These are phyloP conservation scores for Speleostelium caveatum DNA, from an alignment of 78 protist species.

Conservation along the genomic window DNA sequence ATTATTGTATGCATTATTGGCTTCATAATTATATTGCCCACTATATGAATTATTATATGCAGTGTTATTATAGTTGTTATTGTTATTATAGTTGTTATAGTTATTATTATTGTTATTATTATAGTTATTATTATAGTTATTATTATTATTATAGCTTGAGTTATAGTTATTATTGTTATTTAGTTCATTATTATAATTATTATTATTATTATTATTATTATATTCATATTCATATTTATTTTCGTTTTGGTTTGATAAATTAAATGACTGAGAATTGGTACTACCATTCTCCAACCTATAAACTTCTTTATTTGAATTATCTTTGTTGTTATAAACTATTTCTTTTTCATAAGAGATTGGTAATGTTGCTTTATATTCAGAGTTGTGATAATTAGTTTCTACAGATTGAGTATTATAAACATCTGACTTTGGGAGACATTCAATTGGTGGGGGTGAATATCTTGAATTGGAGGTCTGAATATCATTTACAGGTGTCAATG, in stretches of 20 bases:
- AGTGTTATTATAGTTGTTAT: not conserved
- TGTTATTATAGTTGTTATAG: no score
- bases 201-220: not conserved
- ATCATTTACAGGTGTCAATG: not conserved
- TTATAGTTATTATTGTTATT: not conserved
- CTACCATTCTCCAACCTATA: not conserved
- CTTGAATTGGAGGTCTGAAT: no score
- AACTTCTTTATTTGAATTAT: no score
- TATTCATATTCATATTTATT: not conserved
- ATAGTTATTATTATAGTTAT: slow-evolving; percentile 2
- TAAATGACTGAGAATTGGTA: not conserved
- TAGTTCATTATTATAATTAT: not conserved
- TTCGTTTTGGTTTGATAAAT: not conserved
- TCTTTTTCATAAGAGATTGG: no score
- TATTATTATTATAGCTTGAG: slow-evolving; percentile 1
- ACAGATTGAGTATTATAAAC: no score
- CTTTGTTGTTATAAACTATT: not conserved
- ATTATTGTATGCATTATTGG: no score
- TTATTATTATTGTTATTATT: no score
- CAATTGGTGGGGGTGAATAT: no score
- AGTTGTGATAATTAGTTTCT: no score
- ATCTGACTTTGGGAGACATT: no score
- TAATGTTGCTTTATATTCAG: no score
- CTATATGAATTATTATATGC: not conserved
- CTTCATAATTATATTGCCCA: no score